A percentile compares a stretch with the other conserved stretches of the same genome.
phyloP scores from a whole-genome alignment of 75 land plant species.

The Azolla pinnata region DNA sequence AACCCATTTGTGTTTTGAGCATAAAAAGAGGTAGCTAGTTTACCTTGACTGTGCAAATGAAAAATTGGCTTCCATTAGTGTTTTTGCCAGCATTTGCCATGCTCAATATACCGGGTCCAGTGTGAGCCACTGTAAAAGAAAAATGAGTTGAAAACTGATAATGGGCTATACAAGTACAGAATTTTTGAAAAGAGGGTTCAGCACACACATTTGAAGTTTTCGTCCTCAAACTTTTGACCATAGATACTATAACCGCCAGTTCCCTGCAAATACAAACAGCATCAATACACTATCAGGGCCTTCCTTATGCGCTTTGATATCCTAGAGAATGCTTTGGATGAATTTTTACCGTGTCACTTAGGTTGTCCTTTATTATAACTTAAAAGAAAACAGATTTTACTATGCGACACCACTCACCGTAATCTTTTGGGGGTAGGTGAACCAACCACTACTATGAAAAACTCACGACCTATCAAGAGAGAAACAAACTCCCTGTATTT shows the following conservation, averaged over 20 bases:
- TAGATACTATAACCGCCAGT: conserved; percentile 90
- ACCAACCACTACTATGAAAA: no score
- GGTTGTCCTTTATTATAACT: no score
- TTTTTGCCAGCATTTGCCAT: conserved; percentile 99
- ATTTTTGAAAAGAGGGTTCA: background rate
- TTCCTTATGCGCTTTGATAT: no score
- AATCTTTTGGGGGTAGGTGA: no score
- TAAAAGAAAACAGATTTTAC: no score
- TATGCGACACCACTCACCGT: no score
- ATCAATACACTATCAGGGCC: no score
- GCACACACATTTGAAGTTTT: conserved; percentile 73
- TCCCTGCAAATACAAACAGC: conserved; percentile 42
- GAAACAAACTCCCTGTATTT: no score
- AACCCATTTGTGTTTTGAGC: no score
- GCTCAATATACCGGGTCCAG: conserved; percentile 78
- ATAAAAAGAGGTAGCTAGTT: background rate
- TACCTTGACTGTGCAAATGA: conserved; percentile 90
- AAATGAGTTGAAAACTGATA: background rate
- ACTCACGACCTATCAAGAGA: no score
- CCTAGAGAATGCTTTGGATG: no score
- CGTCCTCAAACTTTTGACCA: conserved; percentile 77
- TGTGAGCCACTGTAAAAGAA: conserved; percentile 52
- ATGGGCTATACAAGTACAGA: background rate
- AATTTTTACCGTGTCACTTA: no score
- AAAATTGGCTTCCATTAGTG: conserved; percentile 94